Percentiles rank a stretch among this genome's conserved stretches.
These are phyloP conservation scores for Rostrohypoxylon terebratum DNA, from an alignment of 495 filamentous ascomycete species.

Conservation along the genomic window DNA sequence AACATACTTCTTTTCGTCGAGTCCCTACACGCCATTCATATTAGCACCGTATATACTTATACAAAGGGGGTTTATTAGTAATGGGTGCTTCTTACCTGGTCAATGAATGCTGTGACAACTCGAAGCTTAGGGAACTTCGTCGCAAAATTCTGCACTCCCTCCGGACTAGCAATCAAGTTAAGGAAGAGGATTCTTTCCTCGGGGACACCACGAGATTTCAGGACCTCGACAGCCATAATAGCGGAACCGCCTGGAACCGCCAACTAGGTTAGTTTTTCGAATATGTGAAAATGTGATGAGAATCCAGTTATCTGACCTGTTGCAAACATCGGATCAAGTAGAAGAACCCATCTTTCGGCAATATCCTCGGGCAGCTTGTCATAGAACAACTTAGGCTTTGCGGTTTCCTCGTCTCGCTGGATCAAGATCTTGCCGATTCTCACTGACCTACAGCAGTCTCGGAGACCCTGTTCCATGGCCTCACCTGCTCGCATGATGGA, in stretches of 20 bases:
- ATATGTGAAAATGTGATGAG: conserved; percentile 28
- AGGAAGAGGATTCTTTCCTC: conserved; percentile 96
- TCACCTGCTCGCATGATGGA: conserved; percentile 98
- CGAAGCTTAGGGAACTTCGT: conserved; percentile 90
- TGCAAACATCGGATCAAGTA: conserved; percentile 99
- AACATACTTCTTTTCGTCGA: conserved; percentile 95
- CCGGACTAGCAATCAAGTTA: conserved; percentile 94
- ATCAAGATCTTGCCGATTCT: conserved; percentile 98
- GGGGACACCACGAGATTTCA: conserved; percentile 89
- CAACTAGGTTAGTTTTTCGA: conserved; percentile 21
- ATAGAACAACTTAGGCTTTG: conserved; percentile 91
- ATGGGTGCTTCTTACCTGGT: conserved; percentile 67
- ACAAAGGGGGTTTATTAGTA: background rate
- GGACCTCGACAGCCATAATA: conserved; percentile 93
- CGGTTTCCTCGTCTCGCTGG: conserved; percentile 95
- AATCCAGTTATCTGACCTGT: conserved; percentile 71
- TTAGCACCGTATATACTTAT: conserved; percentile 46
- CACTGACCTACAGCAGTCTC: conserved; percentile 96
- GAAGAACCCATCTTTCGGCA: conserved; percentile 87
- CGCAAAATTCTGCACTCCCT: conserved; percentile 90
- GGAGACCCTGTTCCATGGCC: conserved; percentile 96
- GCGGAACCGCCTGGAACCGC: conserved; percentile 83
- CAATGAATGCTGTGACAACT: conserved; percentile 96
- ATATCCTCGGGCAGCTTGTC: conserved; percentile 97
- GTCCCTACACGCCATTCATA: conserved; percentile 60